Evolutionary conservation across 768 basidiomycete genomes (phyloP), one percentile per base, ranked within the genome.

Genomic region (Leccinellum rugosiceps): DNA sequence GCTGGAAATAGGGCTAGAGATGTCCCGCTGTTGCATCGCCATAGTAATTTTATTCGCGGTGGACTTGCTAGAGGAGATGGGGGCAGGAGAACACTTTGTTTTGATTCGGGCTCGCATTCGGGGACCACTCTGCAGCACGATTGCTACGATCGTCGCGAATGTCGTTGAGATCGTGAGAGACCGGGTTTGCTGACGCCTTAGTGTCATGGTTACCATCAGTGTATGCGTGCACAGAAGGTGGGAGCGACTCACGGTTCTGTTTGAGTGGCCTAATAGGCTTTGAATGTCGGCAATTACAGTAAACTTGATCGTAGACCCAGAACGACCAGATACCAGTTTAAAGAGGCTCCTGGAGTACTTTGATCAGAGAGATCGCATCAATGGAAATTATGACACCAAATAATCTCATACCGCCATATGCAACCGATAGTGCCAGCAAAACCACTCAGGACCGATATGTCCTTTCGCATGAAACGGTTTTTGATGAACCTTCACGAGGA

Each of bases 21-120:
- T 85, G 87, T 14, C 82, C 75, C 0, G 80, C 79, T 0, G 82
- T 77, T 0, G 85, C 75, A 62, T 88, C 85, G 45, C 87, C 84
- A 46, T 86, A 81, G 59, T 78, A 78, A 13, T 83, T 81, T 35
- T 88, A 87, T 45, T 88, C 85, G 0, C 76, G 77, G 52, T 79
- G 77, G 4, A 78, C 64, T 34, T 79, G 76, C 58, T 72, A 72
- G 21, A 73, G 72, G 1, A 74, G 73, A 51, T 76, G 74, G 21
- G 76, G 73, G 50, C 76, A 74, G 21, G 76, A 77, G 10, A 4
- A 65, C 57, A n/a, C 73, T 69, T 41, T 61, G 61, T 23, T n/a
- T n/a, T 58, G 59, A 30, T 48, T 61, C 57, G 34, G 64, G 23
- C 34, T 50, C 4, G 61, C 55, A 31, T 58, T 64, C 26, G 38